phyloP scores from a whole-genome alignment of 345 rosid species.

The sweet orange (Citrus sinensis) region DVS_A1.0 CM039162.1:31619001-31619500 shows the following conservation, averaged over 20 bases:
- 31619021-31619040: conserved; percentile 34
- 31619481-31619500: conserved; percentile 34
- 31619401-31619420: conserved; percentile 37
- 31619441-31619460: conserved; percentile 43
- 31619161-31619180: no score
- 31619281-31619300: not conserved
- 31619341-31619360: conserved; percentile 25
- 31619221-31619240: conserved; percentile 5
- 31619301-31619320: conserved; percentile 23
- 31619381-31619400: conserved; percentile 36
- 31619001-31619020: conserved; percentile 26
- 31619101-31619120: conserved; percentile 20
- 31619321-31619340: conserved; percentile 18
- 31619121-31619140: no score
- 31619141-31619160: no score
- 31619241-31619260: not conserved
- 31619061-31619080: conserved; percentile 46
- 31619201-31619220: not conserved
- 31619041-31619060: conserved; percentile 30
- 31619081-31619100: conserved; percentile 33
- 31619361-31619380: conserved; percentile 26
- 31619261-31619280: not conserved
- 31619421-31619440: conserved; percentile 23
- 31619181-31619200: not conserved
- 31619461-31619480: conserved; percentile 32